phyloP scores from a whole-genome alignment of 2,329 filamentous ascomycete genomes.

The Neopestalotiopsis rosae region DNA sequence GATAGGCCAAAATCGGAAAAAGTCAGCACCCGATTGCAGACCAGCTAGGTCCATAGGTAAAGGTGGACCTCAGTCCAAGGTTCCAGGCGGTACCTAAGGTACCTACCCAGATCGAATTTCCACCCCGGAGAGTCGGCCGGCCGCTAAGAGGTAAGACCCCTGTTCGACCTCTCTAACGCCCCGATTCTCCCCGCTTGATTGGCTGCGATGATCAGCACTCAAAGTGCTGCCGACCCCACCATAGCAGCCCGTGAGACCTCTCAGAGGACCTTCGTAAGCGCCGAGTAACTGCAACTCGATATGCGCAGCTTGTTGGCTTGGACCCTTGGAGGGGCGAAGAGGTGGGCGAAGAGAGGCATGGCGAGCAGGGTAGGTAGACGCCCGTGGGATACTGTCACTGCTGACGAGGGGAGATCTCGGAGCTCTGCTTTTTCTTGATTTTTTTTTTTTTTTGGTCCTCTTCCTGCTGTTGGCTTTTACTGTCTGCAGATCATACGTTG shows the following conservation, averaged over 20 bases:
- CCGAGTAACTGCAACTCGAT: slow-evolving; percentile 22
- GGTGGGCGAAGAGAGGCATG: not conserved
- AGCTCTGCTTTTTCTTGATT: not conserved
- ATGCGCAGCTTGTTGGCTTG: slow-evolving; percentile 5
- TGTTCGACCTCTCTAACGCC: not conserved
- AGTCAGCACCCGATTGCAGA: not conserved
- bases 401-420: not conserved
- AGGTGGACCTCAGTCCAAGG: not conserved
- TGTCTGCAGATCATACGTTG: not conserved
- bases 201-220: slow-evolving; percentile 16
- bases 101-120: not conserved
- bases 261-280: slow-evolving; percentile 35
- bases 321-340: not conserved
- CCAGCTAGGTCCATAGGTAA: not conserved
- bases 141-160: not conserved
- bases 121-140: not conserved
- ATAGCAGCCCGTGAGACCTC: slow-evolving; percentile 26
- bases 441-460: not conserved
- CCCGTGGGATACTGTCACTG: not conserved
- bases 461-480: not conserved
- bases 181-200: slow-evolving; percentile 18
- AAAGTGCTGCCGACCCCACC: slow-evolving; percentile 29
- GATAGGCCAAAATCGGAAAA: slow-evolving; percentile 5
- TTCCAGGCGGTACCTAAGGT: not conserved
- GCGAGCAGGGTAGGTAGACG: not conserved